Percentiles rank a stretch among this genome's conserved stretches.
Evolutionary conservation across 2,329 filamentous ascomycete genomes (phyloP).

Genomic region (Westerdykella aurantiaca): DNA sequence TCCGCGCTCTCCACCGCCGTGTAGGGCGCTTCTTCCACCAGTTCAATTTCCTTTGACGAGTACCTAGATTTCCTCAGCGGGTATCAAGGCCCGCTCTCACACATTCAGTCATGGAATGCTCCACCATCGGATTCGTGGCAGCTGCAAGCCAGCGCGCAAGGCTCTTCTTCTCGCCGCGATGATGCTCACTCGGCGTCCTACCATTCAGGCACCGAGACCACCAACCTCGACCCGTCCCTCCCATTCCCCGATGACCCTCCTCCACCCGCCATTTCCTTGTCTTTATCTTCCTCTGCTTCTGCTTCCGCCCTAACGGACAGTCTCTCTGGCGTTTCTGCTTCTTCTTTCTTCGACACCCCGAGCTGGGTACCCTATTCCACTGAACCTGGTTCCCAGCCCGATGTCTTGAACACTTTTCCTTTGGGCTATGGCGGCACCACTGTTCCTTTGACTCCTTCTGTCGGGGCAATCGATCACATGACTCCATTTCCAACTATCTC

Average conservation of each 20-base stretch:
- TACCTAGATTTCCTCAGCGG: slow-evolving; percentile 34
- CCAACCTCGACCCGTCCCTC: slow-evolving; percentile 25
- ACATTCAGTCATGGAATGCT: slow-evolving; percentile 29
- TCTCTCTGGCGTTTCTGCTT: slow-evolving; percentile 12
- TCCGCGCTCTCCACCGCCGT: slow-evolving; percentile 32
- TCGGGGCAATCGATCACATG: slow-evolving; percentile 1
- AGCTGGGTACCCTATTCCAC: slow-evolving; percentile 22
- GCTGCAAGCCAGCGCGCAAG: slow-evolving; percentile 12
- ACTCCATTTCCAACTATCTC: too few relatives aligned
- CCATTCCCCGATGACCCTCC: slow-evolving; percentile 17
- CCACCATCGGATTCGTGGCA: slow-evolving; percentile 17
- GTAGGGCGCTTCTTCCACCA: slow-evolving; percentile 27
- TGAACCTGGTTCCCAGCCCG: slow-evolving; percentile 5
- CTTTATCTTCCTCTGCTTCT: slow-evolving; percentile 19
- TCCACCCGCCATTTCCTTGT: slow-evolving; percentile 15
- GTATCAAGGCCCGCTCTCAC: slow-evolving; percentile 28
- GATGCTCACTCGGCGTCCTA: slow-evolving; percentile 13
- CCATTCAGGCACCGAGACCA: slow-evolving; percentile 21
- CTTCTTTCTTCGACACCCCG: slow-evolving; percentile 16
- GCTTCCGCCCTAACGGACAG: slow-evolving; percentile 15
- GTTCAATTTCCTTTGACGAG: slow-evolving; percentile 35
- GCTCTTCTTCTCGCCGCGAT: slow-evolving; percentile 26
- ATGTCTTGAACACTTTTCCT: slow-evolving; percentile 14
- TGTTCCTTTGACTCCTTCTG: slow-evolving; percentile 10
- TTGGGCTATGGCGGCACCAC: slow-evolving; percentile 10